These are phyloP conservation scores for Rhizopus stolonifer DNA, from an alignment of 371 early-diverging fungal species.

Conservation along the genomic window DNA sequence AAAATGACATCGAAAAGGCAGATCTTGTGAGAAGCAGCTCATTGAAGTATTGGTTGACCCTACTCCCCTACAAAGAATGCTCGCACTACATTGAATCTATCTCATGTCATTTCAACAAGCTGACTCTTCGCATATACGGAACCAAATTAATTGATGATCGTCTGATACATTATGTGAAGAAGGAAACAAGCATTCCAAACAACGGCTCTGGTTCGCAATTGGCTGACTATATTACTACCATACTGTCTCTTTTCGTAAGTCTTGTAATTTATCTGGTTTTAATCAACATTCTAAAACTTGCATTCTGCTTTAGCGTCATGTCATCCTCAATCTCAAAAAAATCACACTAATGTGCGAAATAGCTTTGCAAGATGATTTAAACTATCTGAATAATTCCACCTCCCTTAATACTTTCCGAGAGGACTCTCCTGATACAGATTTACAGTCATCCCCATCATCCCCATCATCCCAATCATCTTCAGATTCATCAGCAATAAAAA, in stretches of 20 bases:
- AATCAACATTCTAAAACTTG: conserved; percentile 12
- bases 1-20: conserved; percentile 9
- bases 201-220: conserved; percentile 12
- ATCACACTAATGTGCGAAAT: conserved; percentile 8
- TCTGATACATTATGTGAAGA: conserved; percentile 16
- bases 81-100: conserved; percentile 10
- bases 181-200: conserved; percentile 13
- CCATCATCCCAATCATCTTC: conserved; percentile 8
- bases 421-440: conserved; percentile 3
- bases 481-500: conserved; percentile 10
- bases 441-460: conserved; percentile 8
- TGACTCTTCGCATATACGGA: conserved; percentile 13
- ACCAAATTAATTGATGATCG: conserved; percentile 14
- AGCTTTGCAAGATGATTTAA: conserved; percentile 12
- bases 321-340: conserved; percentile 10
- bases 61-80: conserved; percentile 13
- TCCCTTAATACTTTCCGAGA: conserved; percentile 6
- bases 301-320: conserved; percentile 11
- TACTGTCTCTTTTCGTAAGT: conserved; percentile 14
- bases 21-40: conserved; percentile 14
- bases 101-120: conserved; percentile 14
- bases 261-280: conserved; percentile 11
- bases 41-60: conserved; percentile 14
- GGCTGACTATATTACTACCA: conserved; percentile 12
- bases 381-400: conserved; percentile 2